Conservation (phyloP, 2,329 filamentous ascomycete species). For the Phoma sp. region DNA sequence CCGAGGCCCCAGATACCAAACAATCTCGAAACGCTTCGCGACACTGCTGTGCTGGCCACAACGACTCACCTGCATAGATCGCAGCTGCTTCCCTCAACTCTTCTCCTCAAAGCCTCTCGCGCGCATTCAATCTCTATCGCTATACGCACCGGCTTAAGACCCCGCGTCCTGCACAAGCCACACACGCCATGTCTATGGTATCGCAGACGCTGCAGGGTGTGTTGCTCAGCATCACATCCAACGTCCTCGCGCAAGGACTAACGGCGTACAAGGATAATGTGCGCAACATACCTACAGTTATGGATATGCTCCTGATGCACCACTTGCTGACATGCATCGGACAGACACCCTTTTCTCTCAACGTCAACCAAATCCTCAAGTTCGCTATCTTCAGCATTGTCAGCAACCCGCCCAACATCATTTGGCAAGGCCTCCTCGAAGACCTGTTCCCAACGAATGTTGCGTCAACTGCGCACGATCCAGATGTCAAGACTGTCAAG, state of each 20-base stretch:
- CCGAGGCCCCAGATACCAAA: conserved; percentile 18
- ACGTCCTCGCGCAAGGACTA: conserved; percentile 74
- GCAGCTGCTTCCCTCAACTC: neutral
- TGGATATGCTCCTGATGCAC: neutral
- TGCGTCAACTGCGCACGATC: conserved; percentile 38
- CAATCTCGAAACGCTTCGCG: conserved; percentile 18
- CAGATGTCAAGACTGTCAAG: conserved; percentile 35
- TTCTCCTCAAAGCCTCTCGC: neutral
- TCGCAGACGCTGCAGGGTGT: conserved; percentile 64
- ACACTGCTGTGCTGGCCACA: conserved; percentile 18
- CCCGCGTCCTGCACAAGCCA: neutral
- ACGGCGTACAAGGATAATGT: conserved; percentile 67
- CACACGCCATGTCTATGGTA: conserved; percentile 39
- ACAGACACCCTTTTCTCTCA: conserved; percentile 66
- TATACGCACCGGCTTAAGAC: neutral
- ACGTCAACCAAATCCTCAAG: conserved; percentile 72
- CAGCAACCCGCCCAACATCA: conserved; percentile 79
- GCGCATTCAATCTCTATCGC: neutral
- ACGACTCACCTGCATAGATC: neutral
- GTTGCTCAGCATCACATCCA: conserved; percentile 69
- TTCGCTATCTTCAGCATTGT: conserved; percentile 77
- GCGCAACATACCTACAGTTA: conserved; percentile 20
- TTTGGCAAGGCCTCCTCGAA: conserved; percentile 86
- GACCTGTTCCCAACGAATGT: conserved; percentile 69
- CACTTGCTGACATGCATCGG: conserved; percentile 13